Evolutionary conservation across 805 yeast genomes (phyloP).

Genomic region (Barnettozyma wickerhamii): DNA sequence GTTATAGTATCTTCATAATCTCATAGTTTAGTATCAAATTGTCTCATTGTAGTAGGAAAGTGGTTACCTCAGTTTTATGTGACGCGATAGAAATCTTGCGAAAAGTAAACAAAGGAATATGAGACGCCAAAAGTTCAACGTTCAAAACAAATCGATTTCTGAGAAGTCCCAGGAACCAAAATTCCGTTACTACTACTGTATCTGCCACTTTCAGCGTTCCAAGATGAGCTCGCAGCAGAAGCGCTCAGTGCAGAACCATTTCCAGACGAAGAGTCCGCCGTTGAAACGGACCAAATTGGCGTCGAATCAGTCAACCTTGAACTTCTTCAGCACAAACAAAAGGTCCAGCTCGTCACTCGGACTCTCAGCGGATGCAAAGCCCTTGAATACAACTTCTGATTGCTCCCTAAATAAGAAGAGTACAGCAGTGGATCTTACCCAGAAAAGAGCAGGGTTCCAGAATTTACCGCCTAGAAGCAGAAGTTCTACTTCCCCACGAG

Average conservation of each 20-base stretch:
- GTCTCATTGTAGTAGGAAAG: too few relatives aligned
- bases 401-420: neutral
- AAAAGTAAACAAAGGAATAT: too few relatives aligned
- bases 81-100: too few relatives aligned
- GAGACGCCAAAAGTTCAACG: too few relatives aligned
- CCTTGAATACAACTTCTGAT: neutral
- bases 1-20: too few relatives aligned
- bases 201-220: too few relatives aligned
- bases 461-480: conserved; percentile 1
- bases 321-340: conserved; percentile 3
- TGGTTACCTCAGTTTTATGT: too few relatives aligned
- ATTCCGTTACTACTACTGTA: too few relatives aligned
- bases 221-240: neutral
- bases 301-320: conserved; percentile 8
- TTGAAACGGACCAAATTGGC: conserved; percentile 3
- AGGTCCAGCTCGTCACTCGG: conserved; percentile 1
- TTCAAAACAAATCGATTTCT: too few relatives aligned
- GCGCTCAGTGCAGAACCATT: conserved; percentile 1
- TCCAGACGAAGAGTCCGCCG: conserved; percentile 6
- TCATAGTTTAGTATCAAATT: too few relatives aligned
- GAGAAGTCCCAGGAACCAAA: too few relatives aligned
- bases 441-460: neutral
- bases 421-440: neutral
- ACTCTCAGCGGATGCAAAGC: neutral
- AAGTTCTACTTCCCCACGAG: neutral